Evolutionary conservation across 495 filamentous ascomycete genomes (phyloP), one percentile per base, ranked within the genome.

Genomic region (Eremomyces bilateralis): DNA sequence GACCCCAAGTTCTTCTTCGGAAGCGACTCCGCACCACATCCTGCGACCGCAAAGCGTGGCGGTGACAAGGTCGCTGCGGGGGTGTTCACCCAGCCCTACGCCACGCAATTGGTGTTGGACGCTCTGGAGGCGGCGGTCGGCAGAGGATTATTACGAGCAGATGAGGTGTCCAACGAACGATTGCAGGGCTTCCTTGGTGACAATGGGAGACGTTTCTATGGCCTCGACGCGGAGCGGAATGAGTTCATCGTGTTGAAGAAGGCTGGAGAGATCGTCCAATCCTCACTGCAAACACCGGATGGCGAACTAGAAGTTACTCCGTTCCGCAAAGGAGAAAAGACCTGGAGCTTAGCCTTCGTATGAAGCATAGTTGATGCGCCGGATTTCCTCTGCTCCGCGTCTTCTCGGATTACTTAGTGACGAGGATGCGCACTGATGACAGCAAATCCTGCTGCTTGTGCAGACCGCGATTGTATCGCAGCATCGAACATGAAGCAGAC

Each of bases 11-110:
- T 92, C 60, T 91, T 92, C 63, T 69, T 91, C 37, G 55, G 17
- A 2, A 8, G 18, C 4, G 13, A n/a, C 13, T 69, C 65, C 29
- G 76, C 76, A 20, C 84, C 85, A 16, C 84, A 94, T 56, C 72
- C 74, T 5, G 64, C 73, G 11, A 50, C 54, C 11, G 69, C 75
- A 33, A 93, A 92, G 60, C 64, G 70, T 37, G 69, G 64, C 20
- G 56, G 38, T 16, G 50, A 48, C 35, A 76, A 65, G 54, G 54
- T 62, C n/a, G 78, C 81, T 3, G 81, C 79, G 3, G 83, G 85
- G 17, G 75, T 85, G 4, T 93, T 90, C 57, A 92, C 83, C 4
- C 83, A 93, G 52, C 76, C 79, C n/a, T 80, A 72, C 47, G 72
- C 70, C n/a, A 71, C 79, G 11, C 70, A 75, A 36, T 61, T 76